Conservation (phyloP, 2,329 filamentous ascomycete species). For the Stromatinia cepivora region DNA sequence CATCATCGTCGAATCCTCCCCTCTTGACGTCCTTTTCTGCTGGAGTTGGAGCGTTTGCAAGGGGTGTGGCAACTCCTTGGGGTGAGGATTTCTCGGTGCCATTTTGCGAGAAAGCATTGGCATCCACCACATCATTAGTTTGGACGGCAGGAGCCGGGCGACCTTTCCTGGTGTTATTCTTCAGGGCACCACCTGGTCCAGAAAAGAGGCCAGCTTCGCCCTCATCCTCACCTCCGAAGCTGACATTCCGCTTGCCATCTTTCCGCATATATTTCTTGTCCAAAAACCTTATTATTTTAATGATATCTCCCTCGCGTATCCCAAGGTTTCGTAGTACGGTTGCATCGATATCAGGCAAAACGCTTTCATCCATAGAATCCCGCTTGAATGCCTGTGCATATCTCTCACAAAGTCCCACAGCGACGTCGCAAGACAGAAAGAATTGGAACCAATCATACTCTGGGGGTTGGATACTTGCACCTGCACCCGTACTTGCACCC, state of each 20-base stretch:
- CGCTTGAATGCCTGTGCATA: slow-evolving; percentile 86
- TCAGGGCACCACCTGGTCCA: slow-evolving; percentile 83
- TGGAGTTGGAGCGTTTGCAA: slow-evolving; percentile 45
- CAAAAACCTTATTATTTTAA: slow-evolving; percentile 88
- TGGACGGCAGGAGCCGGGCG: slow-evolving; percentile 84
- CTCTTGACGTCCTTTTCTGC: slow-evolving; percentile 49
- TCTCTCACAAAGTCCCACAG: slow-evolving; percentile 88
- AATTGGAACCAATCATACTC: slow-evolving; percentile 99
- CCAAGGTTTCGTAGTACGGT: slow-evolving; percentile 82
- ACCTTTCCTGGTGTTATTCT: slow-evolving; percentile 93
- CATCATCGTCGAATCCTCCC: slow-evolving; percentile 88
- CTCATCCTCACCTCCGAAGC: slow-evolving; percentile 54
- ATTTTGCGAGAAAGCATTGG: slow-evolving; percentile 73
- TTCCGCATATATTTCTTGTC: slow-evolving; percentile 77
- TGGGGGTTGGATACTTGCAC: slow-evolving; percentile 65
- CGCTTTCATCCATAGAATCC: slow-evolving; percentile 95
- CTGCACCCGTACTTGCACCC: slow-evolving; percentile 48
- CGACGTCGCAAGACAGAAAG: slow-evolving; percentile 89
- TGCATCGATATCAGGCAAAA: slow-evolving; percentile 85
- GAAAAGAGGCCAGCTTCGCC: slow-evolving; percentile 76
- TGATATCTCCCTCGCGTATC: slow-evolving; percentile 93
- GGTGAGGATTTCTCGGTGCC: slow-evolving; percentile 44
- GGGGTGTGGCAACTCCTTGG: slow-evolving; percentile 51
- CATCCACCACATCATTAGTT: slow-evolving; percentile 81
- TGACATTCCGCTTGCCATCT: slow-evolving; percentile 55